A percentile compares a stretch with the other conserved stretches of the same genome.
Conservation (phyloP, 2,329 filamentous ascomycete genomes). For the Sporothrix inflata region DNA sequence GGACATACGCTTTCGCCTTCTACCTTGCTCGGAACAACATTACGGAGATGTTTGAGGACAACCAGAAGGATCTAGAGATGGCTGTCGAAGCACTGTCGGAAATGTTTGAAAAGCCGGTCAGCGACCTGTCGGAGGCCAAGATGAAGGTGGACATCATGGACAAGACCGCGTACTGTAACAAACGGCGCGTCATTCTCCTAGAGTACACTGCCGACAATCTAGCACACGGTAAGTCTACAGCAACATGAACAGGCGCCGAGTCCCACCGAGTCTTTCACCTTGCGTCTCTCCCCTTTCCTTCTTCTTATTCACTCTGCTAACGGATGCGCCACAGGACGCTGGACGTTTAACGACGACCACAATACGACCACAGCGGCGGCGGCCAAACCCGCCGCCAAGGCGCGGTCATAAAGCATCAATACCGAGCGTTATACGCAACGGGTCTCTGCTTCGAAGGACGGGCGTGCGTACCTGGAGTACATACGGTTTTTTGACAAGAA, state of each 20-base stretch:
- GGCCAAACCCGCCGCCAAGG: background rate
- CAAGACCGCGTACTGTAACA: constrained; percentile 96
- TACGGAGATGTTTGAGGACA: constrained; percentile 97
- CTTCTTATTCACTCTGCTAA: background rate
- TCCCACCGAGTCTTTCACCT: too few relatives aligned
- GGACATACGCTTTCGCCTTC: constrained; percentile 98
- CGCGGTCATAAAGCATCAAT: background rate
- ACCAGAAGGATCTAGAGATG: constrained; percentile 97
- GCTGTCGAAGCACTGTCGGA: constrained; percentile 96
- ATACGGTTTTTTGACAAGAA: background rate
- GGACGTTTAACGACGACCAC: constrained; percentile 32
- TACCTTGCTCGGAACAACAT: constrained; percentile 95
- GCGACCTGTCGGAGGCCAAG: constrained; percentile 81
- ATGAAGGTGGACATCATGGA: constrained; percentile 98
- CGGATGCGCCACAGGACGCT: constrained; percentile 21
- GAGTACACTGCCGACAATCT: constrained; percentile 93
- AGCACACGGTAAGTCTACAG: constrained; percentile 69
- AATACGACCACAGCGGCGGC: background rate
- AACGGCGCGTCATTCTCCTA: constrained; percentile 83
- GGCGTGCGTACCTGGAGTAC: background rate
- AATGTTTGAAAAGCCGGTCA: constrained; percentile 98
- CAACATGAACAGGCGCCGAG: background rate
- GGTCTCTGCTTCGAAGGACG: background rate
- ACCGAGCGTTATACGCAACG: background rate
- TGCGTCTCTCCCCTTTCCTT: background rate